Conservation (phyloP, 2,329 filamentous ascomycete species). For the Epichloe amarillans region DNA sequence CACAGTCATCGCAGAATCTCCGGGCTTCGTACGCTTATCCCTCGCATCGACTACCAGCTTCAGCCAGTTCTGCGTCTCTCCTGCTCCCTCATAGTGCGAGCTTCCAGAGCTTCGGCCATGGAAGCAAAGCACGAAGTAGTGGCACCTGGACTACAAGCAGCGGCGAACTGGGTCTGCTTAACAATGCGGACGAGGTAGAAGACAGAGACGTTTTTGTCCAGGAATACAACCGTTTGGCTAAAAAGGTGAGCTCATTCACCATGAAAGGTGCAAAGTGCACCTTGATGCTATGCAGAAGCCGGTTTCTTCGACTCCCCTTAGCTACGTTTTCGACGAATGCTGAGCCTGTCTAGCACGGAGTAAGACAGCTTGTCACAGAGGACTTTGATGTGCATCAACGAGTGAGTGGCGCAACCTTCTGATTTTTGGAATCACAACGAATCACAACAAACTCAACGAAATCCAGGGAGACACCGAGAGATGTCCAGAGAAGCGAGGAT, state of each 20-base stretch:
- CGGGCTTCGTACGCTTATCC: constrained; percentile 7
- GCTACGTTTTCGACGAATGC: not conserved
- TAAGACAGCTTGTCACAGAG: constrained; percentile 27
- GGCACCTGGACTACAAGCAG: constrained; percentile 46
- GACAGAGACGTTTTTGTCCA: constrained; percentile 35
- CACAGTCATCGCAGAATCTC: constrained; percentile 10
- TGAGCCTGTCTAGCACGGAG: constrained; percentile 32
- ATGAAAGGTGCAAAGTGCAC: not conserved
- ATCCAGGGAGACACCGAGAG: constrained; percentile 11
- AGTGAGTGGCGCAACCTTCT: constrained; percentile 16
- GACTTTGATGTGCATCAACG: constrained; percentile 19
- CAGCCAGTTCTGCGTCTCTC: constrained; percentile 15
- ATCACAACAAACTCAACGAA: not conserved
- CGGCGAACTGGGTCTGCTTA: constrained; percentile 32
- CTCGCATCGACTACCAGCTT: constrained; percentile 10
- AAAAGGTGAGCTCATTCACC: constrained; percentile 28
- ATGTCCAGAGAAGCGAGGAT: constrained; percentile 20
- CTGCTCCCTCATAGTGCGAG: constrained; percentile 14
- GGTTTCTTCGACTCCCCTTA: not conserved
- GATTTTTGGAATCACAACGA: no score
- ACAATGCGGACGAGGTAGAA: constrained; percentile 35
- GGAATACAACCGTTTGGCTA: constrained; percentile 48
- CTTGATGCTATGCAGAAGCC: not conserved
- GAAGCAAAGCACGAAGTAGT: constrained; percentile 26
- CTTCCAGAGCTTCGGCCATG: constrained; percentile 12